Percentiles rank a stretch among this genome's conserved stretches.
phyloP scores from a whole-genome alignment of 805 yeast genomes.

The Cyberlindnera lachancei region DNA sequence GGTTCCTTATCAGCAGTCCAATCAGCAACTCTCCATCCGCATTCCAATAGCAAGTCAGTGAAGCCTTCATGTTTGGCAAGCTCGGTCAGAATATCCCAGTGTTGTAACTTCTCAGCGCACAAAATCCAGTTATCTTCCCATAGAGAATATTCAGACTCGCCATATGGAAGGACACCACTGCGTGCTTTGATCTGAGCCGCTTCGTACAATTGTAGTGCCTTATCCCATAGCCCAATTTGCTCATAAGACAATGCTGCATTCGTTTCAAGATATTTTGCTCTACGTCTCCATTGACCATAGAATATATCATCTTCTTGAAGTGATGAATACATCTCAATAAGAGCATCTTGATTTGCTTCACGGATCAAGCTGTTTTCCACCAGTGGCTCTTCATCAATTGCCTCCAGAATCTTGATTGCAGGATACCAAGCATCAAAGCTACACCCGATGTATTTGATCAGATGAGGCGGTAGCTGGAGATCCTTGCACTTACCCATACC shows the following conservation, averaged over 20 bases:
- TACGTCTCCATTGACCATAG: conserved; percentile 94
- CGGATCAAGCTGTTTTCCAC: conserved; percentile 67
- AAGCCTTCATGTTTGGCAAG: conserved; percentile 97
- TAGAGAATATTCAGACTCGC: conserved; percentile 87
- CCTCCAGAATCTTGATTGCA: conserved; percentile 77
- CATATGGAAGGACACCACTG: conserved; percentile 89
- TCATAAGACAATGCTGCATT: conserved; percentile 89
- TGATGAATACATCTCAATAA: conserved; percentile 80
- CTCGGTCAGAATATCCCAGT: conserved; percentile 96
- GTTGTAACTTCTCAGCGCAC: conserved; percentile 95
- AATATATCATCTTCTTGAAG: conserved; percentile 94
- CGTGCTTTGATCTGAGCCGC: conserved; percentile 95
- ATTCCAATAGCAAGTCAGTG: conserved; percentile 88
- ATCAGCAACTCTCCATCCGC: conserved; percentile 99
- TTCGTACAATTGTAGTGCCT: conserved; percentile 89
- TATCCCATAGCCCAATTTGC: conserved; percentile 91
- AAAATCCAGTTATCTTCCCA: conserved; percentile 99
- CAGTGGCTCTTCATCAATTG: conserved; percentile 48
- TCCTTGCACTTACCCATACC: conserved; percentile 72
- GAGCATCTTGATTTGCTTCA: conserved; percentile 84
- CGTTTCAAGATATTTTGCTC: conserved; percentile 92
- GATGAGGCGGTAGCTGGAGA: conserved; percentile 86
- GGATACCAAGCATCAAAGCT: conserved; percentile 90
- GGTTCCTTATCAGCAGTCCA: conserved; percentile 96
- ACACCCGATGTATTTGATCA: conserved; percentile 79